Percentiles rank a stretch among this genome's conserved stretches.
Conservation (phyloP, 306 rosid species). For the Astragalus glycyphyllos region DNA sequence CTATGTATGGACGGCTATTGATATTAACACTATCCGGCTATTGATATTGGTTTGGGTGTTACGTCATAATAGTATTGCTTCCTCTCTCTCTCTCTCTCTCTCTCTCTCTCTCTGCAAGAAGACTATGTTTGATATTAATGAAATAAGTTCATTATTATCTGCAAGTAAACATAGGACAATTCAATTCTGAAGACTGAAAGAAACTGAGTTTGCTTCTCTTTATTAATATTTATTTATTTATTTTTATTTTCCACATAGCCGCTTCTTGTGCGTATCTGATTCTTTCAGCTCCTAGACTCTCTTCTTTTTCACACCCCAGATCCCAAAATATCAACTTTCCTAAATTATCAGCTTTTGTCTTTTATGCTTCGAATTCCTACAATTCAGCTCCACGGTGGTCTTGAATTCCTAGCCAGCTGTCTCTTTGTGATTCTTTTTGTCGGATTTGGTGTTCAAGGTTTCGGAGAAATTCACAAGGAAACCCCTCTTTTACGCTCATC, state of each 20-base stretch:
- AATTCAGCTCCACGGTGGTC: slow-evolving; percentile 28
- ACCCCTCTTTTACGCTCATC: slow-evolving; percentile 28
- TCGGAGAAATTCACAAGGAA: slow-evolving; percentile 41
- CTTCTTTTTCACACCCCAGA: slow-evolving; percentile 23
- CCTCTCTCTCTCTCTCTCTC: slow-evolving; percentile 1
- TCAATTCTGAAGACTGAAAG: slow-evolving; percentile 23
- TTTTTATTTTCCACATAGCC: slow-evolving; percentile 36
- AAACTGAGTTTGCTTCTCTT: slow-evolving; percentile 18
- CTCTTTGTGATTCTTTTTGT: slow-evolving; percentile 28
- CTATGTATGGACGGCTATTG: too few species aligned
- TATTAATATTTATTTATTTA: not conserved
- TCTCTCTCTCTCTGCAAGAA: not conserved
- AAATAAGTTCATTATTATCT: slow-evolving; percentile 38
- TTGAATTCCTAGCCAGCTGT: slow-evolving; percentile 40
- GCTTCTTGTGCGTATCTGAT: slow-evolving; percentile 47
- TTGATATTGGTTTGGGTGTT: too few species aligned
- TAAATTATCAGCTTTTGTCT: slow-evolving; percentile 15
- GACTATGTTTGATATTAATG: slow-evolving; percentile 26
- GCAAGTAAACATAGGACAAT: not conserved
- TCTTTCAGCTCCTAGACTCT: slow-evolving; percentile 24
- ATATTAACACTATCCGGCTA: too few species aligned
- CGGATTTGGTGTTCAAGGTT: slow-evolving; percentile 41
- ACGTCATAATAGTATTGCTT: too few species aligned
- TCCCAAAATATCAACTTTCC: slow-evolving; percentile 33
- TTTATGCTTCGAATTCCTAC: slow-evolving; percentile 20